Evolutionary conservation across 768 basidiomycete species (phyloP).

Genomic region (Mycena galopus): DNA sequence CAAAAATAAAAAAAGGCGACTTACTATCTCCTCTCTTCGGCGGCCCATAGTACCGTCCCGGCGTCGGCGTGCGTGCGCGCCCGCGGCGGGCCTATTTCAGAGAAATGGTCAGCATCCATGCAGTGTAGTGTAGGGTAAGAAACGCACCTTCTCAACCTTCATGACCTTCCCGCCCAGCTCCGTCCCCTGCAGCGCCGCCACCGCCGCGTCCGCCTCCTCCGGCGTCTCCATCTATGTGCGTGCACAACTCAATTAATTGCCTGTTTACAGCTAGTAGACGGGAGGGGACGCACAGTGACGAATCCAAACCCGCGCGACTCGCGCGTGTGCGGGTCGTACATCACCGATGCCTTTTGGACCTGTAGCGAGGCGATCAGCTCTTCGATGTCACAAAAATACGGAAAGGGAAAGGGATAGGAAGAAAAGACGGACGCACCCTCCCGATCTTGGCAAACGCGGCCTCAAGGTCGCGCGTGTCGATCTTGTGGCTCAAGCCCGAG

Average conservation of each 20-base stretch:
- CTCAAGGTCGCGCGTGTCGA: slow-evolving; percentile 90
- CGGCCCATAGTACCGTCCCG: slow-evolving; percentile 94
- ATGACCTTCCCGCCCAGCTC: slow-evolving; percentile 91
- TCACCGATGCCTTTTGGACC: slow-evolving; percentile 80
- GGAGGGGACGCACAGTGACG: slow-evolving; percentile 19
- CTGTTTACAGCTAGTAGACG: neutral
- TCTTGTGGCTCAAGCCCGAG: slow-evolving; percentile 67
- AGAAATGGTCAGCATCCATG: slow-evolving; percentile 22
- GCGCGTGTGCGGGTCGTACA: slow-evolving; percentile 79
- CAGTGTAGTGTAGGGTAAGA: neutral
- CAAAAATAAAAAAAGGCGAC: neutral
- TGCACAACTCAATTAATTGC: neutral
- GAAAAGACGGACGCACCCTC: slow-evolving; percentile 58
- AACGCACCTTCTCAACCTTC: slow-evolving; percentile 86
- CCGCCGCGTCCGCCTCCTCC: slow-evolving; percentile 94
- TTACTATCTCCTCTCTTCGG: slow-evolving; percentile 77
- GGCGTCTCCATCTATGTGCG: slow-evolving; percentile 64
- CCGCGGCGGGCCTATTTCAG: slow-evolving; percentile 89
- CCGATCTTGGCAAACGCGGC: slow-evolving; percentile 91
- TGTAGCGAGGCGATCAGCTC: slow-evolving; percentile 42
- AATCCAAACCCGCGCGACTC: slow-evolving; percentile 85
- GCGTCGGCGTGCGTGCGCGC: slow-evolving; percentile 92
- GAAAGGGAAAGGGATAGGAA: neutral
- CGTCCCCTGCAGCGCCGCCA: slow-evolving; percentile 85
- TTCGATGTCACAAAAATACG: no score